These are phyloP conservation scores for Dalbergia cochinchinensis DNA, from an alignment of 306 rosid species.

Conservation along the genomic window DNA sequence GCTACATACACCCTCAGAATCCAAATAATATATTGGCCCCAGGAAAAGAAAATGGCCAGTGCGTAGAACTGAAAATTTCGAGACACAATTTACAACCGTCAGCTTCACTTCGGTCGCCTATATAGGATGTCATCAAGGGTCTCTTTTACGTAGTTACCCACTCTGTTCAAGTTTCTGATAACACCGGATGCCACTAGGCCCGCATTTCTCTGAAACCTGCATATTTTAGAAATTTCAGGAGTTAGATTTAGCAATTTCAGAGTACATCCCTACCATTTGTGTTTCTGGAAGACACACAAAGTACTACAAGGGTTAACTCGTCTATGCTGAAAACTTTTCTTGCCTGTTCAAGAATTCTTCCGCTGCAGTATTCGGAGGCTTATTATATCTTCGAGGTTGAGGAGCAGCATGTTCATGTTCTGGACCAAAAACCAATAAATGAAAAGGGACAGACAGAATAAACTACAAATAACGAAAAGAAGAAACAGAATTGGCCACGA, in stretches of 20 bases:
- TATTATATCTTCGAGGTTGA: constrained; percentile 63
- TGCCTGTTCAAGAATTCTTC: constrained; percentile 86
- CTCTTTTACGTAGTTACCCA: constrained; percentile 70
- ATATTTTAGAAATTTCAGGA: constrained; percentile 3
- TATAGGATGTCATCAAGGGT: constrained; percentile 71
- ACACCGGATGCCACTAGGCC: constrained; percentile 84
- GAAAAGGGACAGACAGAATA: background rate
- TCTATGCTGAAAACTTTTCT: constrained; percentile 40
- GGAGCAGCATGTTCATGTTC: constrained; percentile 57
- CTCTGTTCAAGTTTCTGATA: constrained; percentile 74
- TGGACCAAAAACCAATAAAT: constrained; percentile 36
- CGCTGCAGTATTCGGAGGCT: constrained; percentile 59
- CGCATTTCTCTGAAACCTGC: constrained; percentile 89
- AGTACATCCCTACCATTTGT: background rate
- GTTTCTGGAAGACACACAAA: background rate
- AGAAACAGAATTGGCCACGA: constrained; percentile 12
- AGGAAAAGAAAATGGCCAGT: constrained; percentile 38
- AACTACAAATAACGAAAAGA: background rate
- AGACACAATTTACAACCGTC: background rate
- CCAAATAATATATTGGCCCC: constrained; percentile 28
- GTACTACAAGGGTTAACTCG: background rate
- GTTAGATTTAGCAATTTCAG: constrained; percentile 22
- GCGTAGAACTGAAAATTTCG: constrained; percentile 21
- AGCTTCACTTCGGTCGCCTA: constrained; percentile 72
- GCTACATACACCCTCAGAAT: constrained; percentile 25